These are phyloP conservation scores for Aquilaria malaccensis DNA, from an alignment of 345 rosid genomes.

Conservation along the genomic window DNA sequence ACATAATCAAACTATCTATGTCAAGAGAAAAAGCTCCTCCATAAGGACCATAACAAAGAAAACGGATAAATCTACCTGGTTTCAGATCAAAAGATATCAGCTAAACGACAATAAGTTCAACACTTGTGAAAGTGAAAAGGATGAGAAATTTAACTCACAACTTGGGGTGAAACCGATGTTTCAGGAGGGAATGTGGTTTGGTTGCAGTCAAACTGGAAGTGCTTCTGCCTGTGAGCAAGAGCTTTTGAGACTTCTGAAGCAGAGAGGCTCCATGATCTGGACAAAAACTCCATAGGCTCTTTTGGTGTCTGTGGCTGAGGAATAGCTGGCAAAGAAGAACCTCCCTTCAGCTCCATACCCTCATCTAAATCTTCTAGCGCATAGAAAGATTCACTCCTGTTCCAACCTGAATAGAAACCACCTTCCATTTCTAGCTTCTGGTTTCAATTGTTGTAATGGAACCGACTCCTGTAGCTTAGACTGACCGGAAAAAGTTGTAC, in stretches of 20 bases:
- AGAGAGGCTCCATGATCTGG: conserved; percentile 92
- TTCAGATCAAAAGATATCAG: neutral
- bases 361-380: conserved; percentile 50
- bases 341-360: conserved; percentile 34
- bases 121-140: neutral
- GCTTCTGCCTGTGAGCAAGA: conserved; percentile 66
- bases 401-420: conserved; percentile 39
- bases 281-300: conserved; percentile 91
- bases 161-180: conserved; percentile 33
- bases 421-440: conserved; percentile 31
- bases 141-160: conserved; percentile 23
- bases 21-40: neutral
- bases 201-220: conserved; percentile 23
- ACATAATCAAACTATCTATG: neutral
- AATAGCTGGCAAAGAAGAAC: conserved; percentile 37
- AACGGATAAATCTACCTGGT: neutral
- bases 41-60: neutral
- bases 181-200: conserved; percentile 30
- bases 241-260: conserved; percentile 92
- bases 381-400: conserved; percentile 25
- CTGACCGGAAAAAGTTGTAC: no score
- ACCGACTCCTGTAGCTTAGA: no score
- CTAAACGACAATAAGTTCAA: no score
- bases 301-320: conserved; percentile 78
- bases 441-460: no score